A percentile compares a stretch with the other conserved stretches of the same genome.
phyloP scores from a whole-genome alignment of 2,329 filamentous ascomycete species.

The Ilyonectria mors-panacis region DNA sequence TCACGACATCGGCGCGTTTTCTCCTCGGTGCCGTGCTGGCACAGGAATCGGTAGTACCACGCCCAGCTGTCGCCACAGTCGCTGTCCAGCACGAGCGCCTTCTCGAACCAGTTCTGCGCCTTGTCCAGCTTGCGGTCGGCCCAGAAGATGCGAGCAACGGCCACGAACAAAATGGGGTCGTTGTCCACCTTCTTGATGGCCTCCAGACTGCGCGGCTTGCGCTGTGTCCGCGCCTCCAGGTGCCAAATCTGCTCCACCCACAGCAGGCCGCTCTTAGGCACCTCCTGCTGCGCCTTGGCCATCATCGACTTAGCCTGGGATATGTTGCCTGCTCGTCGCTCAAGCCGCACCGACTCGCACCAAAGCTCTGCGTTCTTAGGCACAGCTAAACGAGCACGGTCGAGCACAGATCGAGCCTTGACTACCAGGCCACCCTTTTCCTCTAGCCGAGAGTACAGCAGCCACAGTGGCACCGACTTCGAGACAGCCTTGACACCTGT shows the following conservation, averaged over 20 bases:
- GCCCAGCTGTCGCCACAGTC: constrained; percentile 96
- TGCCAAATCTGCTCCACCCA: constrained; percentile 98
- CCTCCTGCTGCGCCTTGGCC: constrained; percentile 93
- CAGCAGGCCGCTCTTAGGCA: constrained; percentile 87
- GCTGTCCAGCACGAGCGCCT: constrained; percentile 88
- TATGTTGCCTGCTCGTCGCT: constrained; percentile 87
- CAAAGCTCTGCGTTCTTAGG: constrained; percentile 89
- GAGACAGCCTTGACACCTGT: constrained; percentile 91
- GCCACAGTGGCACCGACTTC: constrained; percentile 88
- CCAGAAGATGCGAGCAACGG: constrained; percentile 97
- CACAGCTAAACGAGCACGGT: constrained; percentile 88
- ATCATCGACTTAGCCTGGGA: constrained; percentile 91
- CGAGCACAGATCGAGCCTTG: constrained; percentile 94
- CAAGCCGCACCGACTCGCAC: constrained; percentile 94
- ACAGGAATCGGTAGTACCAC: constrained; percentile 96
- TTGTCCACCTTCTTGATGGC: constrained; percentile 98
- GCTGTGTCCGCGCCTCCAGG: constrained; percentile 90
- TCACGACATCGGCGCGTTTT: constrained; percentile 90
- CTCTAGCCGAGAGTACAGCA: constrained; percentile 90
- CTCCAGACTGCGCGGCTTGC: constrained; percentile 91
- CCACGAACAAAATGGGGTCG: constrained; percentile 89
- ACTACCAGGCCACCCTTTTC: constrained; percentile 87
- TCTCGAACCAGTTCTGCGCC: constrained; percentile 97
- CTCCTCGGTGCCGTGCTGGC: constrained; percentile 94
- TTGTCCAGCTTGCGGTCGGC: constrained; percentile 92